phyloP scores from a whole-genome alignment of 352 stramenopile genomes.

The Phytopythium cucurbitacearum region DNA sequence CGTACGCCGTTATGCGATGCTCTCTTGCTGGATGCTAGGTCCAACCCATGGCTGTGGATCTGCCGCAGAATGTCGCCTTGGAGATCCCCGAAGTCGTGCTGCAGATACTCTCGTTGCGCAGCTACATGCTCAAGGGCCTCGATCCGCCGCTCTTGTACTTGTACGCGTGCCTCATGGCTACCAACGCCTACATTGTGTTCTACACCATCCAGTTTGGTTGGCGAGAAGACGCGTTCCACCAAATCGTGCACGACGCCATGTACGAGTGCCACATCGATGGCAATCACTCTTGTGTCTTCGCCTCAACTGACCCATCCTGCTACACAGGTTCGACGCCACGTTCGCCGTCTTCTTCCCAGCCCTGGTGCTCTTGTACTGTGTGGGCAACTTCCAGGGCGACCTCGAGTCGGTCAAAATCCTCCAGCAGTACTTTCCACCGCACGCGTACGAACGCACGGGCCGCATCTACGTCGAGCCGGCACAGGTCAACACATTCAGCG shows the following conservation, averaged over 20 bases:
- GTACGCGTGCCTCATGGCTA: slow-evolving; percentile 30
- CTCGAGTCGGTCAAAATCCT: slow-evolving; percentile 26
- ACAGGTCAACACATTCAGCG: slow-evolving; percentile 34
- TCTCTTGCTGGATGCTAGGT: not conserved
- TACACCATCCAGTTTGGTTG: slow-evolving; percentile 30
- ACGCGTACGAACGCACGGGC: slow-evolving; percentile 25
- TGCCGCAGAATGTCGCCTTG: slow-evolving; percentile 20
- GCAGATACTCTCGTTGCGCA: slow-evolving; percentile 16
- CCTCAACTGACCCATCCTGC: not conserved
- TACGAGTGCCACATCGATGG: slow-evolving; percentile 7
- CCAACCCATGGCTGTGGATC: not conserved
- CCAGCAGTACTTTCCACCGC: slow-evolving; percentile 30
- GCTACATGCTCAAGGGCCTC: slow-evolving; percentile 23
- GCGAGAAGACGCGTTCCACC: slow-evolving; percentile 18
- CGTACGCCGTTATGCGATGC: not conserved
- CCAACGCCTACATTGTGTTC: slow-evolving; percentile 30
- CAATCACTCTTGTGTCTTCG: not conserved
- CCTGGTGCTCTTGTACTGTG: slow-evolving; percentile 18
- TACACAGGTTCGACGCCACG: slow-evolving; percentile 21
- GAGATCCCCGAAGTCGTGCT: slow-evolving; percentile 26
- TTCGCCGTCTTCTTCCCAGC: slow-evolving; percentile 39
- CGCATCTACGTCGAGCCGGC: slow-evolving; percentile 22
- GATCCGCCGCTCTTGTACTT: slow-evolving; percentile 16
- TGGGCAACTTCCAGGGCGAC: slow-evolving; percentile 26
- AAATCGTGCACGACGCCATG: slow-evolving; percentile 36